phyloP scores from a whole-genome alignment of 371 early-diverging fungal genomes.

The Mucor racemosus region DNA sequence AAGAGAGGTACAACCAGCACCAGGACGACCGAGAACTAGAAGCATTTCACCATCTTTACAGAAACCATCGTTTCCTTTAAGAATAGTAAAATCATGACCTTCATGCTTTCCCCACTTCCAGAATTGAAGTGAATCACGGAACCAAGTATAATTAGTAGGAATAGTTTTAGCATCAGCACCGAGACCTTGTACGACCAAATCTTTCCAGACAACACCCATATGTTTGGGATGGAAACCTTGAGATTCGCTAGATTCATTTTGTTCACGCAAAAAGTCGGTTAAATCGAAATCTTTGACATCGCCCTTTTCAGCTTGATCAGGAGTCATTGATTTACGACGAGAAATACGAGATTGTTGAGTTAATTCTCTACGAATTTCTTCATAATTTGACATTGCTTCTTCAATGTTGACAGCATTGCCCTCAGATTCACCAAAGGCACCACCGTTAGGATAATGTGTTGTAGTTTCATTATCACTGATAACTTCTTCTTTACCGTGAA shows the following conservation, averaged over 20 bases:
- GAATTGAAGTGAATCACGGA: constrained; percentile 28
- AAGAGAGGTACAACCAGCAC: constrained; percentile 61
- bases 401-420: constrained; percentile 57
- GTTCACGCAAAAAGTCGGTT: constrained; percentile 33
- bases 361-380: constrained; percentile 51
- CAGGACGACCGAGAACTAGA: constrained; percentile 63
- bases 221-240: constrained; percentile 52
- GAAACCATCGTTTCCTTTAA: constrained; percentile 51
- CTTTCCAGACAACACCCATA: constrained; percentile 56
- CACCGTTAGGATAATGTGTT: constrained; percentile 14
- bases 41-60: constrained; percentile 66
- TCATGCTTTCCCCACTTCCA: constrained; percentile 40
- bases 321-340: constrained; percentile 25
- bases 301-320: constrained; percentile 34
- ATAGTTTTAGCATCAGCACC: constrained; percentile 41
- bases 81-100: constrained; percentile 45
- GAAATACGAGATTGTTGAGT: constrained; percentile 47
- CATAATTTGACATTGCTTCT: constrained; percentile 47
- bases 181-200: constrained; percentile 53
- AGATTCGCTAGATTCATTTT: constrained; percentile 23
- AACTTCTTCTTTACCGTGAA: constrained; percentile 31
- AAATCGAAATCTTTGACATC: constrained; percentile 34
- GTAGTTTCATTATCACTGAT: constrained; percentile 16
- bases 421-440: constrained; percentile 46
- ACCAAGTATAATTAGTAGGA: constrained; percentile 34